Evolutionary conservation across 2,329 filamentous ascomycete genomes (phyloP), one percentile per base, ranked within the genome.

Genomic region (Penicillium sclerotigenum): DNA sequence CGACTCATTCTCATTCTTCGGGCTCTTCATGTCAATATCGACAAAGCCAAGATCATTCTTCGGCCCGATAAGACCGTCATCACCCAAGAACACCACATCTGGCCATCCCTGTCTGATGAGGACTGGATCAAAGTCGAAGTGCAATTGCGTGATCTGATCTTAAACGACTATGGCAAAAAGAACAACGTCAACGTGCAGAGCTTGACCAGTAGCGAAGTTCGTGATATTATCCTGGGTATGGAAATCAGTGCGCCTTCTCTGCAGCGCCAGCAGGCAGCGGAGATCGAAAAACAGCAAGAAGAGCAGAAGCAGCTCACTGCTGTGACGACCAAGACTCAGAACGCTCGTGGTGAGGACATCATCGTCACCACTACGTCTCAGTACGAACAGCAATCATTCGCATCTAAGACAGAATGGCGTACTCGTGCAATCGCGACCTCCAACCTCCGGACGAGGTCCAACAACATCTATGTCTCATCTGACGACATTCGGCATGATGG

Each of bases 51-150:
- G 79, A 83, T 99, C 54, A 85, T 99, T 18, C 80, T 99, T 40
- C 87, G 94, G 48, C 94, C 95, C 0, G 94, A 99, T 79, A 97
- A 97, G 86, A 96, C 88, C 1, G 91, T 99, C 62, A 96, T 99
- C 68, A 99, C 94, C 0, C 91, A 97, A 67, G 92, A 97, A 70
- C 94, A 99, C 77, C 94, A 99, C 73, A 99, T 99, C 71, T 99
- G 94, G 94, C 94, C 94, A 0, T 88, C 91, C 0, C 79, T 99
- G 53, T 87, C 90, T 0, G 94, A 99, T 62, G 94, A 99, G 67
- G 92, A 96, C 61, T 99, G 94, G 94, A 94, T 99, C 77, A 97
- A 97, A 84, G 91, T 99, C n/a, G 94, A 99, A 81, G 91, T 91
- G 43, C 90, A 96, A 71, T 80, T 99, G 40, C 88, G 94, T 73